Percentiles rank a stretch among this genome's conserved stretches.
Conservation (phyloP, 192 early-diverging fungal genomes). For the Backusella tuberculispora region DNA sequence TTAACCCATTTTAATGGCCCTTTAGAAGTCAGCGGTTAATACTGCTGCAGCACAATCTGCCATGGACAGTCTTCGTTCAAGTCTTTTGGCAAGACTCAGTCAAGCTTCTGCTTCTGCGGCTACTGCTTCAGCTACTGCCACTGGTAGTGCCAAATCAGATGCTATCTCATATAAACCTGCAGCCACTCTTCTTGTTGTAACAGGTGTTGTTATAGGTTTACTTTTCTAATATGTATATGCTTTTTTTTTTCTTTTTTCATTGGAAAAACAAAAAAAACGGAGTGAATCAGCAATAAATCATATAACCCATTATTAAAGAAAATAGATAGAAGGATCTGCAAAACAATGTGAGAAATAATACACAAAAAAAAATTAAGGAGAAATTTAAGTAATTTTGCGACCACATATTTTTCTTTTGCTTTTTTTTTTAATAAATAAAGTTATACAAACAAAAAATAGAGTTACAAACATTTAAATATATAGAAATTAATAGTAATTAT, state of each 20-base stretch:
- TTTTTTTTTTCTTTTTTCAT: neutral
- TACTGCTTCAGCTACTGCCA: neutral
- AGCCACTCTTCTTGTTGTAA: neutral
- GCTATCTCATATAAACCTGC: neutral
- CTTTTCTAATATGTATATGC: neutral
- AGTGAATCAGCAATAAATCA: neutral
- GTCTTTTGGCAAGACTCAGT: neutral
- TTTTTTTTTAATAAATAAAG: conserved; percentile 5
- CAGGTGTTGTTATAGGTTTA: neutral
- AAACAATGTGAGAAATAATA: neutral
- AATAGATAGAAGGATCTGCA: too few relatives aligned
- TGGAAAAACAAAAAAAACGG: neutral
- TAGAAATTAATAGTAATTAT: too few relatives aligned
- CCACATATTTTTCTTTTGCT: too few relatives aligned
- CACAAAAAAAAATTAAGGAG: conserved; percentile 6
- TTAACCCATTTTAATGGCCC: neutral
- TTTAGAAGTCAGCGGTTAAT: neutral
- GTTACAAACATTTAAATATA: neutral
- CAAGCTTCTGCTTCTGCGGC: neutral
- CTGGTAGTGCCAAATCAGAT: neutral
- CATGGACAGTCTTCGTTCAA: neutral
- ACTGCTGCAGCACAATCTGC: neutral
- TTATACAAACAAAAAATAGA: neutral
- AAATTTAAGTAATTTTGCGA: neutral
- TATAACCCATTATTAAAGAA: too few relatives aligned